phyloP scores from a whole-genome alignment of 2,329 filamentous ascomycete species.

The Elsinoe ampelina region DNA sequence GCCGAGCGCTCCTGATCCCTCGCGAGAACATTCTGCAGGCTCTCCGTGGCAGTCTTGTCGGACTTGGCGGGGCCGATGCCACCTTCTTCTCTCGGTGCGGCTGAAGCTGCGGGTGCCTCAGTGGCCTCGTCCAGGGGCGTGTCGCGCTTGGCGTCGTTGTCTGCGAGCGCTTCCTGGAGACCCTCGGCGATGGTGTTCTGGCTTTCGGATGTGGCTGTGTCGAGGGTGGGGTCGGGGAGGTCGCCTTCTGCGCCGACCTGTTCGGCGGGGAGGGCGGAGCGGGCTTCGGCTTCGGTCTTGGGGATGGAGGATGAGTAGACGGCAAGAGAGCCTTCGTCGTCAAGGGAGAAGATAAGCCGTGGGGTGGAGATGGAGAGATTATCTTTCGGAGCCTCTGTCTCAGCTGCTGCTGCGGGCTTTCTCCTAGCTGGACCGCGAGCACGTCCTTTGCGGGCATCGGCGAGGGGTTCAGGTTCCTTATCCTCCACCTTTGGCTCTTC shows the following conservation, averaged over 20 bases:
- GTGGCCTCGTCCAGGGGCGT: not conserved
- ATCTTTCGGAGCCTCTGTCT: conserved; percentile 37
- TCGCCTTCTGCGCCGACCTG: conserved; percentile 20
- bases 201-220: conserved; percentile 14
- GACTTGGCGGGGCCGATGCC: conserved; percentile 7
- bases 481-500: conserved; percentile 49
- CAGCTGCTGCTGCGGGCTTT: conserved; percentile 51
- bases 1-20: conserved; percentile 10
- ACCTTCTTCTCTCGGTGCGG: not conserved
- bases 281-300: conserved; percentile 13
- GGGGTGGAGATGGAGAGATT: conserved; percentile 34
- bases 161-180: conserved; percentile 16
- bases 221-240: conserved; percentile 17
- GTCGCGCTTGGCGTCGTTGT: conserved; percentile 8
- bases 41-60: not conserved
- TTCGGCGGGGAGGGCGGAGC: conserved; percentile 14
- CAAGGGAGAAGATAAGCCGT: conserved; percentile 34
- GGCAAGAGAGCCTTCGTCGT: conserved; percentile 32
- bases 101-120: not conserved
- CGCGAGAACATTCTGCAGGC: not conserved
- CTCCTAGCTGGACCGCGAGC: conserved; percentile 79
- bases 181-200: conserved; percentile 17
- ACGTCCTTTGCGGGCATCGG: conserved; percentile 81
- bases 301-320: conserved; percentile 21
- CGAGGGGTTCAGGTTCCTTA: conserved; percentile 66